A percentile compares a stretch with the other conserved stretches of the same genome.
These are phyloP conservation scores for Blastobotrys persicus DNA, from an alignment of 1,139 yeast species.

Conservation along the genomic window DNA sequence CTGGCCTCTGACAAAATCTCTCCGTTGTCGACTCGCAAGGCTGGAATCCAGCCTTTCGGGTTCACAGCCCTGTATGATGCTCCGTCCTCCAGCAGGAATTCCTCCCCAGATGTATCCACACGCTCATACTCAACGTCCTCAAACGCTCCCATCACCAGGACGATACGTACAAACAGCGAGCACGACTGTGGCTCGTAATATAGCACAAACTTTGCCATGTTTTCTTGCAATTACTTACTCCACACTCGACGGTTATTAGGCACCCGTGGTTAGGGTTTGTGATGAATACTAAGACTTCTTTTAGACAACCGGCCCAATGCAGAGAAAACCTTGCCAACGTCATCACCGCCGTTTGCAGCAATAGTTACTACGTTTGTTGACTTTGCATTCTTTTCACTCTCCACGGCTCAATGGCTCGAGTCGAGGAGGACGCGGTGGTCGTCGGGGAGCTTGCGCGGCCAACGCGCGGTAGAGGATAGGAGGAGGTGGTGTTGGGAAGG, in stretches of 20 bases:
- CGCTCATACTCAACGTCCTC: slow-evolving; percentile 1
- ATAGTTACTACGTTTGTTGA: too few species aligned
- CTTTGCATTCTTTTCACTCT: too few species aligned
- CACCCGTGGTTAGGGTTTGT: too few species aligned
- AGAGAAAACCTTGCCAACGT: too few species aligned
- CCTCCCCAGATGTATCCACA: neutral
- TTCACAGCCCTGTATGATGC: neutral
- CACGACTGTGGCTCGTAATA: neutral
- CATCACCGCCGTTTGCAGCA: too few species aligned
- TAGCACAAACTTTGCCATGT: neutral
- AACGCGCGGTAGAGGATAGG: too few species aligned
- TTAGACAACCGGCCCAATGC: too few species aligned
- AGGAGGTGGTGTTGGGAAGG: neutral
- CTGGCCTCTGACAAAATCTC: slow-evolving; percentile 2
- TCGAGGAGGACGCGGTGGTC: neutral
- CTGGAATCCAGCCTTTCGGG: slow-evolving; percentile 2
- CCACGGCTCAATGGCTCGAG: too few species aligned
- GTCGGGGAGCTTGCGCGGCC: neutral
- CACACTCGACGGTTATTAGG: too few species aligned
- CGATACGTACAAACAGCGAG: neutral
- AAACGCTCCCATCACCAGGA: slow-evolving; percentile 1
- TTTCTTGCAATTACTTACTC: neutral
- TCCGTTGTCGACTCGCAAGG: neutral
- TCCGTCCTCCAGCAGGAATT: neutral
- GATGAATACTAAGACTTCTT: too few species aligned